These are phyloP conservation scores for Vaccinium darrowii DNA, from an alignment of 148 eudicot species.

Conservation along the genomic window DNA sequence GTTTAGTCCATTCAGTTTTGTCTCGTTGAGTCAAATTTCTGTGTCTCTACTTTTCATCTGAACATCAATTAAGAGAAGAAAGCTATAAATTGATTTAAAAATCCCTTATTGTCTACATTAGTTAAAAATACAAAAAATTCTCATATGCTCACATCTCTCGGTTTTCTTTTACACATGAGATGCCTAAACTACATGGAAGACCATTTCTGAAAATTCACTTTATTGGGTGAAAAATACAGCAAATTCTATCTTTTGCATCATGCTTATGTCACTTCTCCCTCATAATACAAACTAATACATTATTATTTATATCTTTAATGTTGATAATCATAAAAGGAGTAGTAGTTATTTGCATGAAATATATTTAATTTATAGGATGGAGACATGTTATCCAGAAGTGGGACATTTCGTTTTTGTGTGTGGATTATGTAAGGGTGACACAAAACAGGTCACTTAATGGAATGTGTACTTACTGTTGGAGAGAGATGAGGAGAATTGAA, in stretches of 20 bases:
- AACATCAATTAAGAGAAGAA: no score
- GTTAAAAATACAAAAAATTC: no score
- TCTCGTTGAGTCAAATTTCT: no score
- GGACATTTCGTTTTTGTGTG: not conserved
- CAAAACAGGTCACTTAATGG: not conserved
- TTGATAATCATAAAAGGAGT: not conserved
- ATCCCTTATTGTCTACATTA: no score
- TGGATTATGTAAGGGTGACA: conserved; percentile 5
- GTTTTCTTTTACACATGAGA: no score
- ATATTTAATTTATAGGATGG: not conserved
- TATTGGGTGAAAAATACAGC: no score
- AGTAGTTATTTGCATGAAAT: not conserved
- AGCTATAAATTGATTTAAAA: no score
- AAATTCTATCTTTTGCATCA: not conserved
- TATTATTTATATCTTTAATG: not conserved
- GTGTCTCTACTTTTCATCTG: no score
- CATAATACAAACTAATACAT: not conserved
- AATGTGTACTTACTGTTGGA: not conserved
- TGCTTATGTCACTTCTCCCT: conserved; percentile 17
- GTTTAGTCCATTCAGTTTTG: no score
- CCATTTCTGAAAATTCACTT: no score
- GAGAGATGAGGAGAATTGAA: not conserved
- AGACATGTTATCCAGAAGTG: conserved; percentile 4
- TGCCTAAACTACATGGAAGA: no score
- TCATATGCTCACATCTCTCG: no score